Percentiles rank a stretch among this genome's conserved stretches.
phyloP scores from a whole-genome alignment of 257 asterid genomes.

The Plantago ovata region DNA sequence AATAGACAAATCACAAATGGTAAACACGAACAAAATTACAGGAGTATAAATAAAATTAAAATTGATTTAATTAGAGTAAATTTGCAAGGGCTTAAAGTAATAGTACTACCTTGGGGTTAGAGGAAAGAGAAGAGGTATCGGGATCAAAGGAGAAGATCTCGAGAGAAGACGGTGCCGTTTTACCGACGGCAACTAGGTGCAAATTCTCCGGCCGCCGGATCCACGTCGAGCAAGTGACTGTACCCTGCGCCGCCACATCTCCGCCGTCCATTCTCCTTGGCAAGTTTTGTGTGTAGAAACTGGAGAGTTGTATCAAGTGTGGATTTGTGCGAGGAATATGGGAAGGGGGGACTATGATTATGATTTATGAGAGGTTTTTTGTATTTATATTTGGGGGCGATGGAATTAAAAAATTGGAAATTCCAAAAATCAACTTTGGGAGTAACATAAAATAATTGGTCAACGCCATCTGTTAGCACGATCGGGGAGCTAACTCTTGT shows the following conservation, averaged over 20 bases:
- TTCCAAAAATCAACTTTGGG: too few species aligned
- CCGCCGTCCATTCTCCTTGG: conserved; percentile 46
- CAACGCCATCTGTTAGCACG: too few species aligned
- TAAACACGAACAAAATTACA: not conserved
- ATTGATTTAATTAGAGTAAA: conserved; percentile 14
- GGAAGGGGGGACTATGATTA: not conserved
- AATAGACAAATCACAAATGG: not conserved
- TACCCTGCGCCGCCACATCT: conserved; percentile 52
- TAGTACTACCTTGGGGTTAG: conserved; percentile 90
- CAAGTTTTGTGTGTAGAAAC: too few species aligned
- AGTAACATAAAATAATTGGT: too few species aligned
- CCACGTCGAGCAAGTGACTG: conserved; percentile 79
- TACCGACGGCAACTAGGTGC: conserved; percentile 76
- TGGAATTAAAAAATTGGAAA: too few species aligned
- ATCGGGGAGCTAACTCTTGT: too few species aligned
- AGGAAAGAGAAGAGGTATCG: conserved; percentile 48
- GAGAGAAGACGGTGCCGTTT: conserved; percentile 57
- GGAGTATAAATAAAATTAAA: not conserved
- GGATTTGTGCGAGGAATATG: not conserved
- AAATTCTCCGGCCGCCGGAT: conserved; percentile 91
- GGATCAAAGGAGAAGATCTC: conserved; percentile 81
- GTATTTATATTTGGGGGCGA: too few species aligned
- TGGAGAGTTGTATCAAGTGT: too few species aligned
- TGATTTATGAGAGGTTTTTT: too few species aligned
- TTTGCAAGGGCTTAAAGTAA: too few species aligned